A percentile compares a stretch with the other conserved stretches of the same genome.
These are phyloP conservation scores for Solanum hybrid DNA, from an alignment of 305 asterid species.

Conservation along the genomic window DNA sequence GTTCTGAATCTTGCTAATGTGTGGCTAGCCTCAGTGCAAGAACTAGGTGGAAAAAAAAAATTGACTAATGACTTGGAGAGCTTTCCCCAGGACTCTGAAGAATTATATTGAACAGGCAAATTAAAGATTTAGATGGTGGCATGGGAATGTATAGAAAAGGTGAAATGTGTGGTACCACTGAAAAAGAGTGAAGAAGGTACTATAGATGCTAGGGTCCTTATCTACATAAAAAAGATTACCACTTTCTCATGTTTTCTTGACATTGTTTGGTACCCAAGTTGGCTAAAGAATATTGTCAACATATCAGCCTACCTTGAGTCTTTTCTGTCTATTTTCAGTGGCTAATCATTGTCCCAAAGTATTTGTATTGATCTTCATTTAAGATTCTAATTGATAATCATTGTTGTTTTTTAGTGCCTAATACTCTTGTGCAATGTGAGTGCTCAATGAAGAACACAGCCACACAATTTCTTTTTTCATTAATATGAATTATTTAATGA, in stretches of 20 bases:
- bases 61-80: not conserved
- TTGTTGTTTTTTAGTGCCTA: not conserved
- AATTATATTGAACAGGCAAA: not conserved
- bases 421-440: not conserved
- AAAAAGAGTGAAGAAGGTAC: not conserved
- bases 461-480: not conserved
- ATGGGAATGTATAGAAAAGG: not conserved
- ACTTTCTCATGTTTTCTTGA: not conserved
- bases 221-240: not conserved
- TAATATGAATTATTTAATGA: not conserved
- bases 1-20: not conserved
- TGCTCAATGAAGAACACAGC: not conserved
- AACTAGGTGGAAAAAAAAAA: not conserved
- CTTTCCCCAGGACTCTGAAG: not conserved
- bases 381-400: not conserved
- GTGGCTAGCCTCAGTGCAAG: not conserved
- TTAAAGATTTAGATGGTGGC: not conserved
- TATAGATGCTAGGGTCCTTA: not conserved
- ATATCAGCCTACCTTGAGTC: not conserved
- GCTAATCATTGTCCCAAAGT: not conserved
- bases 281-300: not conserved
- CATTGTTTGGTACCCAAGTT: not conserved
- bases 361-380: not conserved
- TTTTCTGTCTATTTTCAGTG: not conserved
- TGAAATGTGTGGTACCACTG: not conserved